These are phyloP conservation scores for Candida silvatica DNA, from an alignment of 805 yeast species.

Conservation along the genomic window DNA sequence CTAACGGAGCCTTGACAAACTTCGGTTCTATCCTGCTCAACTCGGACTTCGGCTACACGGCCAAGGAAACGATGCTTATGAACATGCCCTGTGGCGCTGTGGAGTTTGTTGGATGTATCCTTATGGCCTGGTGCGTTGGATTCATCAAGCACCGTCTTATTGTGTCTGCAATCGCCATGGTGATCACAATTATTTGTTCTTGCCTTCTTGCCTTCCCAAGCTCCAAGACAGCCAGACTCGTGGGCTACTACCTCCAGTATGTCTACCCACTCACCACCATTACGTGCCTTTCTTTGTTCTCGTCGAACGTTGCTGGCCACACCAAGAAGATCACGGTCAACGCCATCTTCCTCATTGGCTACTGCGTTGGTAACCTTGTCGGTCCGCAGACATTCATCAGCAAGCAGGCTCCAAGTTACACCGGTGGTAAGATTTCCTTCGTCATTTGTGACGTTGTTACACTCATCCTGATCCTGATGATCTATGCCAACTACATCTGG, in stretches of 20 bases:
- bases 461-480: slow-evolving; percentile 12
- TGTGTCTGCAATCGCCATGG: slow-evolving; percentile 2
- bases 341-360: slow-evolving; percentile 52
- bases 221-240: slow-evolving; percentile 9
- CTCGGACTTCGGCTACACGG: slow-evolving; percentile 24
- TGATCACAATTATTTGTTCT: background rate
- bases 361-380: slow-evolving; percentile 58
- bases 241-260: slow-evolving; percentile 19
- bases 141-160: slow-evolving; percentile 9
- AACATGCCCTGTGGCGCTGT: slow-evolving; percentile 28
- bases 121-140: slow-evolving; percentile 9
- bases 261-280: slow-evolving; percentile 21
- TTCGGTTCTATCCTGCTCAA: slow-evolving; percentile 31
- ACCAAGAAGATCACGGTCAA: slow-evolving; percentile 60
- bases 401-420: slow-evolving; percentile 48
- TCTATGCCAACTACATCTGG: slow-evolving; percentile 11
- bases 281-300: slow-evolving; percentile 25
- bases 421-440: slow-evolving; percentile 39
- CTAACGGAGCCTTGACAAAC: slow-evolving; percentile 50
- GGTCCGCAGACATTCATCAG: slow-evolving; percentile 68
- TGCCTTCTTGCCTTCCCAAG: slow-evolving; percentile 2
- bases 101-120: slow-evolving; percentile 27
- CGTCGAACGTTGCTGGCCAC: slow-evolving; percentile 58
- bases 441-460: slow-evolving; percentile 23
- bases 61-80: slow-evolving; percentile 11